Evolutionary conservation across 1,139 yeast species (phyloP), one percentile per base, ranked within the genome.

Genomic region (Yamadazyma diddensiae): DNA sequence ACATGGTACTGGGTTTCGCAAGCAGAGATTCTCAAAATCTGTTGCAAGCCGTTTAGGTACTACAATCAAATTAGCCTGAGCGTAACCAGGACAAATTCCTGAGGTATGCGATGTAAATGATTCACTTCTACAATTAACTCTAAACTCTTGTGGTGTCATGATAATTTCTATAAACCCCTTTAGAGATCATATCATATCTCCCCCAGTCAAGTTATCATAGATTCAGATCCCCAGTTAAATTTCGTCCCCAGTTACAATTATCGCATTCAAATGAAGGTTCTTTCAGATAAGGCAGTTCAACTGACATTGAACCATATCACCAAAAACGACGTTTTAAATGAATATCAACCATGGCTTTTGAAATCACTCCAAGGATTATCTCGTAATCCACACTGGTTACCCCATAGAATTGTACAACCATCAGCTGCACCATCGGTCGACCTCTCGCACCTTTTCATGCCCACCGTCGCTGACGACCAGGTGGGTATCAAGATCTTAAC

Each of bases 1-100:
- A 33, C 64, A 56, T 9, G 65, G 62, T 5, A 56, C 60, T 2
- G 63, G 57, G 39, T 61, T 60, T 13, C 63, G 41, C 5, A 26
- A 31, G 35, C 66, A 61, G 11, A 61, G 41, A 21, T 50, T 46
- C 3, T 36, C 41, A 33, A 61, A 61, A 29, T 60, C 65, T 4
- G 79, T 77, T 3, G 98, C 97, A 42, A 92, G 59, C 47, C 79
- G 78, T 50, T 78, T 76, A 20, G 98, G 98, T 42, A 92, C 67
- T 27, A 90, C 85, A 18, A 92, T 36, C 21, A 60, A 39, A 36
- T 60, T 60, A 2, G 64, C 66, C 39, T 60, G 65, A 2, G 53
- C 50, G 34, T 47, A 53, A 3, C 62, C 62, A 7, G 55, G 51
- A 19, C 56, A 49, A 4, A 35, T 20, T 2, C 63, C 63, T 1